phyloP scores from a whole-genome alignment of 2,329 filamentous ascomycete species.

The Eurotiales sp. region DNA sequence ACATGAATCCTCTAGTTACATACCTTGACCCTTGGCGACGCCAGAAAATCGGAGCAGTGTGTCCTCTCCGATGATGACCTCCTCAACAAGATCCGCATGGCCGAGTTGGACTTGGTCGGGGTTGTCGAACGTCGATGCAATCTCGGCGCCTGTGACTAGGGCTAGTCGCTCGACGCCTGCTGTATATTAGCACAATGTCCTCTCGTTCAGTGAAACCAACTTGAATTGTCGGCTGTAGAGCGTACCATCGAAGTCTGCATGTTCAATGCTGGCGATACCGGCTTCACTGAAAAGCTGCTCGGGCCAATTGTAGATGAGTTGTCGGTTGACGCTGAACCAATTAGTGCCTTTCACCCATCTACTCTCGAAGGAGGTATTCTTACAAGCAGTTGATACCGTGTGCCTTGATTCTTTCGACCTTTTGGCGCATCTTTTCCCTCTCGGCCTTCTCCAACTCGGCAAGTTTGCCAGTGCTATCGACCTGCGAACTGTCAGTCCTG shows the following conservation, averaged over 20 bases:
- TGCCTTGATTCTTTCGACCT: slow-evolving; percentile 97
- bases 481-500: slow-evolving; percentile 32
- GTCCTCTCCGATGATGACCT: slow-evolving; percentile 97
- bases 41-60: slow-evolving; percentile 97
- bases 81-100: slow-evolving; percentile 91
- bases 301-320: slow-evolving; percentile 99
- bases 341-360: not conserved
- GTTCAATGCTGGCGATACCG: slow-evolving; percentile 97
- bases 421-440: slow-evolving; percentile 98
- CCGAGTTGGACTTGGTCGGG: slow-evolving; percentile 96
- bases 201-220: not conserved
- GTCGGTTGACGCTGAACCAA: slow-evolving; percentile 70
- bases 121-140: slow-evolving; percentile 96
- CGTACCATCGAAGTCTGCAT: slow-evolving; percentile 90
- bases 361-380: not conserved
- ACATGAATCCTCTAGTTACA: not conserved
- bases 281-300: slow-evolving; percentile 98
- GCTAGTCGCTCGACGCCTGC: slow-evolving; percentile 76
- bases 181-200: not conserved
- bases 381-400: slow-evolving; percentile 97
- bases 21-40: slow-evolving; percentile 54
- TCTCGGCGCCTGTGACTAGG: slow-evolving; percentile 93
- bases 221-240: too few species aligned
- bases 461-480: slow-evolving; percentile 90
- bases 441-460: slow-evolving; percentile 98